Base-by-base conservation (phyloP, 2,329 filamentous ascomycete genomes). In the Fonsecaea monophora region DNA sequence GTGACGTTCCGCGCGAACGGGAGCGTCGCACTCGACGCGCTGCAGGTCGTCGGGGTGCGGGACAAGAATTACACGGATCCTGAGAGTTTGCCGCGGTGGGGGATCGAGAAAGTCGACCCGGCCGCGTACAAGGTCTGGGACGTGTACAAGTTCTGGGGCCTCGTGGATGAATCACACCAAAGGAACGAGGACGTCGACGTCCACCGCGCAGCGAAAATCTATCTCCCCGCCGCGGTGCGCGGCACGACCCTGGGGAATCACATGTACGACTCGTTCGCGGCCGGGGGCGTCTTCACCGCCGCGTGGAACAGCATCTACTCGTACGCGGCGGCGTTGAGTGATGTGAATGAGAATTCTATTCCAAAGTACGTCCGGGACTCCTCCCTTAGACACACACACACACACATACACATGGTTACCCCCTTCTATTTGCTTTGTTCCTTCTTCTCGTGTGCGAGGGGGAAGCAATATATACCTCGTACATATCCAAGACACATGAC, bases 1-100 rank as follows among this genome's bases (percentile, higher is more conserved):
- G 80, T 82, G 10, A 73, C 74, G 0, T 83, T 85, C 68, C 65
- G 71, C 2, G 76, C 74, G 66, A 83, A 83, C 66, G 78, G 56
- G 9, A 60, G 37, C 56, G 15, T 37, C 3, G 15, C 53, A 4
- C 12, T 56, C 53, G 53, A 35, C 10, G 53, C 73, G 2, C 71
- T 84, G 0, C 68, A 68, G 1, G 73, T 83, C 3, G 67, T 70
- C 1, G 69, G 73, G 4, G 71, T 83, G 9, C 61, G 62, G n/a
- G 72, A 77, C 2, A 83, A 83, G 68, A 58, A 54, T 3, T 82
- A 82, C 57, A 70, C 68, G n/a, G 68, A 77, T 1, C 69, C 71
- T 0, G 72, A 75, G 25, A 25, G 25, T 1, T 73, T 71, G 42
- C 77, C 77, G 4, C 64, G 79, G 7, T 79, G 78, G 78, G 78